Evolutionary conservation across 108 stramenopile genomes (phyloP).

Genomic region (Pseudonitzschia delicatissima): DNA sequence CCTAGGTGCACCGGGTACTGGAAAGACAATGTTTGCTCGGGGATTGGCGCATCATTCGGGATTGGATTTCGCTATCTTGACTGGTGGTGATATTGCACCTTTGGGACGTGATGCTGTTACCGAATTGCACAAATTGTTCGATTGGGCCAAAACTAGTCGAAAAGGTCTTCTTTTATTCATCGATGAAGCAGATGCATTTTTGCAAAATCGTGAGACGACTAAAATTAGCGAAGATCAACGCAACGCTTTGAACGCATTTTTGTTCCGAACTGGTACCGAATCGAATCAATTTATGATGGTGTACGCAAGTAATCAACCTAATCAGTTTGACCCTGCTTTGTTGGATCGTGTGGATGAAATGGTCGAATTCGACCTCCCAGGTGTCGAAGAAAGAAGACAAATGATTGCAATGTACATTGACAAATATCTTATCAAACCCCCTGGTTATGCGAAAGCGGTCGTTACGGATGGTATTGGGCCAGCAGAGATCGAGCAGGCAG

Average conservation of each 20-base stretch:
- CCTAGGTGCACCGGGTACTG: conserved; percentile 93
- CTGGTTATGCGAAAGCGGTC: conserved; percentile 76
- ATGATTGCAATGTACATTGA: conserved; percentile 98
- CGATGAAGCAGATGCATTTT: conserved; percentile 99
- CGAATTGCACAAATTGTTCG: conserved; percentile 98
- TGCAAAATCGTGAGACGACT: conserved; percentile 88
- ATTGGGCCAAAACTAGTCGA: conserved; percentile 96
- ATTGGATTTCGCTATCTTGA: conserved; percentile 97
- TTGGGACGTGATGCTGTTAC: conserved; percentile 98
- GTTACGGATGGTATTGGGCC: conserved; percentile 75
- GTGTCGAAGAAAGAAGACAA: conserved; percentile 77
- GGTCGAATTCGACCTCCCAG: conserved; percentile 94
- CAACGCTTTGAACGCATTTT: conserved; percentile 98
- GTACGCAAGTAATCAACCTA: conserved; percentile 97
- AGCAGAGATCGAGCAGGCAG: conserved; percentile 84
- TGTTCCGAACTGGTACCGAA: conserved; percentile 93
- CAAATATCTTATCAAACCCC: conserved; percentile 89
- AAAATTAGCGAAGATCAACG: conserved; percentile 95
- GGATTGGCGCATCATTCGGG: conserved; percentile 93
- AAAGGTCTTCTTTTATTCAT: conserved; percentile 96
- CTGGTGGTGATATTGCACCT: conserved; percentile 98
- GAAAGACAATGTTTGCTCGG: conserved; percentile 99
- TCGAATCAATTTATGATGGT: conserved; percentile 99
- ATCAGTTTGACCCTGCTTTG: conserved; percentile 96
- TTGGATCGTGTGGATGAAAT: conserved; percentile 99